Evolutionary conservation across 225 moss, liverwort and hornwort species (phyloP).

Genomic region (Sphagnum tenellum): DNA sequence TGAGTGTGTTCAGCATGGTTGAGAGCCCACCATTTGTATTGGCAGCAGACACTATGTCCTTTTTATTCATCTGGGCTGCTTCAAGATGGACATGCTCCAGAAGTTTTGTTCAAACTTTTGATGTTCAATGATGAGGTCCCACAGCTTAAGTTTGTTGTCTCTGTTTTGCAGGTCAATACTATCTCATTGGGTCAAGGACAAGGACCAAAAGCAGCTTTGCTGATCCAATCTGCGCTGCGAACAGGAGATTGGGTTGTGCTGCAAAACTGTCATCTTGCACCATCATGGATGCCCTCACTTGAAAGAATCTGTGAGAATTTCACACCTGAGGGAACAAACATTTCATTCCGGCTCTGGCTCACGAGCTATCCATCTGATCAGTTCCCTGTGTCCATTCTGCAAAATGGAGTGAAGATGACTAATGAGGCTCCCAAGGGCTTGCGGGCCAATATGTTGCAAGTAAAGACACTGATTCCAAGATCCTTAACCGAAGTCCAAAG

Average conservation of each 20-base stretch:
- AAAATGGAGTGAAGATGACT: constrained; percentile 81
- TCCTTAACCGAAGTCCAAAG: too few relatives aligned
- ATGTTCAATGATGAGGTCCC: too few relatives aligned
- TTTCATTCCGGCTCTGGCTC: constrained; percentile 61
- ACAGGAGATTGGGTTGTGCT: constrained; percentile 70
- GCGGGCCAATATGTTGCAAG: constrained; percentile 75
- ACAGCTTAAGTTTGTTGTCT: not conserved
- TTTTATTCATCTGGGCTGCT: too few relatives aligned
- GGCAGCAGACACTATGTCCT: too few relatives aligned
- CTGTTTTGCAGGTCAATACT: constrained; percentile 41
- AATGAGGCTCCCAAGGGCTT: constrained; percentile 77
- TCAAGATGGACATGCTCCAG: too few relatives aligned
- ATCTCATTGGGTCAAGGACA: constrained; percentile 84
- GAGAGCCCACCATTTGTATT: too few relatives aligned
- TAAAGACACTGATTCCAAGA: constrained; percentile 1
- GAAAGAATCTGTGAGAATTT: constrained; percentile 69
- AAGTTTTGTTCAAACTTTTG: too few relatives aligned
- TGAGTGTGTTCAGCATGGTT: too few relatives aligned
- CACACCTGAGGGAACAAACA: constrained; percentile 30
- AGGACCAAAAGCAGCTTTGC: constrained; percentile 65
- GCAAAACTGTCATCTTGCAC: constrained; percentile 75
- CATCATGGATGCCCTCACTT: constrained; percentile 79
- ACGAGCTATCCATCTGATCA: constrained; percentile 75
- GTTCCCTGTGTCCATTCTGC: constrained; percentile 67
- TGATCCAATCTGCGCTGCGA: constrained; percentile 39